phyloP scores from a whole-genome alignment of 2,329 filamentous ascomycete species.

The Sporothrix curviconia region DNA sequence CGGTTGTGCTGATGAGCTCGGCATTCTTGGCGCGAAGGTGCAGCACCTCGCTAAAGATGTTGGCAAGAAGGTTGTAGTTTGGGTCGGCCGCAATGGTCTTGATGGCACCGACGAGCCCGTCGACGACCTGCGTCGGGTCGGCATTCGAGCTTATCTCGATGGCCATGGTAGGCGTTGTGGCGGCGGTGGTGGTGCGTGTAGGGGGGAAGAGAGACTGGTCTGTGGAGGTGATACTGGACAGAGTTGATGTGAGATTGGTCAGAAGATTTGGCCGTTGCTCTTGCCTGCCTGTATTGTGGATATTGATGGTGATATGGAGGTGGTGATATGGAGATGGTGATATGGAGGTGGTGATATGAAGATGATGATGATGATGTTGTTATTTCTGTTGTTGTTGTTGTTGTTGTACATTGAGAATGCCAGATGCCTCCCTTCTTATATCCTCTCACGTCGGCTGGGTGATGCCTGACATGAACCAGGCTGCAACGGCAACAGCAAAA shows the following conservation, averaged over 20 bases:
- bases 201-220: too few species aligned
- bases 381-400: neutral
- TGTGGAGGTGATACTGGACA: neutral
- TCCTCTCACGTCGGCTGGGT: neutral
- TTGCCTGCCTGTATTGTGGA: too few species aligned
- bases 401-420: neutral
- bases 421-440: neutral
- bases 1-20: conserved; percentile 27
- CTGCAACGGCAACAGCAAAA: neutral
- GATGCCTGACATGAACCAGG: too few species aligned
- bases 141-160: neutral
- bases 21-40: conserved; percentile 28
- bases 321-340: too few species aligned
- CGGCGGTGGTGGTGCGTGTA: too few species aligned
- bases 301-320: too few species aligned
- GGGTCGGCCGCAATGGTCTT: conserved; percentile 28
- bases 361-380: neutral
- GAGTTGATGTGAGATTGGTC: too few species aligned
- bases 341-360: neutral
- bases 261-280: too few species aligned
- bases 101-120: conserved; percentile 29
- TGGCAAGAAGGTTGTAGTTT: conserved; percentile 30
- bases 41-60: conserved; percentile 29
- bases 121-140: conserved; percentile 21
- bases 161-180: conserved; percentile 2